phyloP scores from a whole-genome alignment of 352 stramenopile genomes.

The Phytophthora sp. region DNA sequence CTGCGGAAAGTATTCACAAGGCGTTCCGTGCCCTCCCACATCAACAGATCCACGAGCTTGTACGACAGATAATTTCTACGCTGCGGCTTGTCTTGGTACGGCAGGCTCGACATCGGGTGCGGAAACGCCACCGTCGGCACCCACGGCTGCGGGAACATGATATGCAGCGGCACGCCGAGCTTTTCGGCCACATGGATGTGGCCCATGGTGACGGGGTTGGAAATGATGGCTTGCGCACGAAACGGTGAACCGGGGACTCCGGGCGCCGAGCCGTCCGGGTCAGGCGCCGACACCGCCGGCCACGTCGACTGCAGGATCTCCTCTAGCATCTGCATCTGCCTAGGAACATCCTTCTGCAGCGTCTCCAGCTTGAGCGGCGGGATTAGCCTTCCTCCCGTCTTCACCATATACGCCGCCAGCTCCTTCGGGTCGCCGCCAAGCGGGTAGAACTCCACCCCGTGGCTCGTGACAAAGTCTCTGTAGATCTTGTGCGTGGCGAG shows the following conservation, averaged over 20 bases:
- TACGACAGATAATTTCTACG: slow-evolving; percentile 83
- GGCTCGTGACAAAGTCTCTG: slow-evolving; percentile 70
- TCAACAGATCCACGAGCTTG: slow-evolving; percentile 80
- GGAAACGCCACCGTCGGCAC: slow-evolving; percentile 86
- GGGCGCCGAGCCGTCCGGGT: slow-evolving; percentile 62
- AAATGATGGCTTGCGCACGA: slow-evolving; percentile 91
- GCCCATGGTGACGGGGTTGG: slow-evolving; percentile 91
- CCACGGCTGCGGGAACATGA: slow-evolving; percentile 93
- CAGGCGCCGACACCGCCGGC: slow-evolving; percentile 74
- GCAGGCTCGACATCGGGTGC: slow-evolving; percentile 84
- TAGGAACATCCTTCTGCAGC: slow-evolving; percentile 65
- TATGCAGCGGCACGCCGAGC: slow-evolving; percentile 90
- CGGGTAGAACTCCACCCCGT: slow-evolving; percentile 79
- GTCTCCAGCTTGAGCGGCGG: slow-evolving; percentile 60
- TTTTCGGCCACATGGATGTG: slow-evolving; percentile 93
- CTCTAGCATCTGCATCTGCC: slow-evolving; percentile 88
- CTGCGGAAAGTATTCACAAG: slow-evolving; percentile 83
- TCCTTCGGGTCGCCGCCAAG: slow-evolving; percentile 74
- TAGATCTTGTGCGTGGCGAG: slow-evolving; percentile 92
- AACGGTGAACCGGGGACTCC: slow-evolving; percentile 57
- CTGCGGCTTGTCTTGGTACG: slow-evolving; percentile 65
- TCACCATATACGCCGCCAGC: slow-evolving; percentile 90
- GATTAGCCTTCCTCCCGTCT: slow-evolving; percentile 75
- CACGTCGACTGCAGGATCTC: slow-evolving; percentile 88
- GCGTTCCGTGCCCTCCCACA: slow-evolving; percentile 57